A percentile compares a stretch with the other conserved stretches of the same genome.
phyloP scores from a whole-genome alignment of 2,329 filamentous ascomycete genomes.

The Teratosphaeria gauchensis region DNA sequence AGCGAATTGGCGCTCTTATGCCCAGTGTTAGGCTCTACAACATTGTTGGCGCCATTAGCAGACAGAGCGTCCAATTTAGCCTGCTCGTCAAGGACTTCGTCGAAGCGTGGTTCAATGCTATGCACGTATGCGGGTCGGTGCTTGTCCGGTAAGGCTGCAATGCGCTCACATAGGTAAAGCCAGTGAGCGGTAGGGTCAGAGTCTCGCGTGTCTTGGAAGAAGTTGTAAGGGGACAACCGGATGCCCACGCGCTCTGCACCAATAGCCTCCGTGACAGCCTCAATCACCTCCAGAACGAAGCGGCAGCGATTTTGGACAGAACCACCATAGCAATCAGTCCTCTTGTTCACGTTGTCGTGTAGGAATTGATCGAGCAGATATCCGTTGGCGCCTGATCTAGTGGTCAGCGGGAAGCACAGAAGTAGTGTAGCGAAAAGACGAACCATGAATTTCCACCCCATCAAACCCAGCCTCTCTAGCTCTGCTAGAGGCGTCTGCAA shows the following conservation, averaged over 20 bases:
- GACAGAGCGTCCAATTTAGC: slow-evolving; percentile 16
- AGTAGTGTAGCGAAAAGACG: not conserved
- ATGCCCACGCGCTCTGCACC: slow-evolving; percentile 43
- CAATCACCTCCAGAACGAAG: slow-evolving; percentile 44
- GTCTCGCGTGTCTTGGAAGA: slow-evolving; percentile 45
- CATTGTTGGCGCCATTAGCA: slow-evolving; percentile 7
- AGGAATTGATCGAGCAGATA: slow-evolving; percentile 58
- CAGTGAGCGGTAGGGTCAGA: slow-evolving; percentile 52
- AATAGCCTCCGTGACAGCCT: slow-evolving; percentile 41
- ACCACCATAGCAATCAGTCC: slow-evolving; percentile 41
- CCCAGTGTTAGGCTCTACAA: slow-evolving; percentile 26
- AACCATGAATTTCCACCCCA: slow-evolving; percentile 42
- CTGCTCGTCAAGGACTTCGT: slow-evolving; percentile 25
- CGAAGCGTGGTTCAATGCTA: slow-evolving; percentile 47
- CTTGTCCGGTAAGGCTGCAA: slow-evolving; percentile 27
- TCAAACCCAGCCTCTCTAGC: slow-evolving; percentile 45
- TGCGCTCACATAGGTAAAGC: slow-evolving; percentile 41
- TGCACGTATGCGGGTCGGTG: slow-evolving; percentile 51
- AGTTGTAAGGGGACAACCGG: not conserved
- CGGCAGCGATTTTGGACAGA: slow-evolving; percentile 41
- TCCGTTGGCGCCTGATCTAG: slow-evolving; percentile 13
- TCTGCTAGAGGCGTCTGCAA: slow-evolving; percentile 32
- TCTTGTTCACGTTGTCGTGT: slow-evolving; percentile 45
- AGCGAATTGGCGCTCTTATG: slow-evolving; percentile 4
- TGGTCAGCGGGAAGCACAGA: not conserved